Base-by-base conservation (phyloP, 495 filamentous ascomycete genomes). In the Talaromyces trachyspermus region DNA sequence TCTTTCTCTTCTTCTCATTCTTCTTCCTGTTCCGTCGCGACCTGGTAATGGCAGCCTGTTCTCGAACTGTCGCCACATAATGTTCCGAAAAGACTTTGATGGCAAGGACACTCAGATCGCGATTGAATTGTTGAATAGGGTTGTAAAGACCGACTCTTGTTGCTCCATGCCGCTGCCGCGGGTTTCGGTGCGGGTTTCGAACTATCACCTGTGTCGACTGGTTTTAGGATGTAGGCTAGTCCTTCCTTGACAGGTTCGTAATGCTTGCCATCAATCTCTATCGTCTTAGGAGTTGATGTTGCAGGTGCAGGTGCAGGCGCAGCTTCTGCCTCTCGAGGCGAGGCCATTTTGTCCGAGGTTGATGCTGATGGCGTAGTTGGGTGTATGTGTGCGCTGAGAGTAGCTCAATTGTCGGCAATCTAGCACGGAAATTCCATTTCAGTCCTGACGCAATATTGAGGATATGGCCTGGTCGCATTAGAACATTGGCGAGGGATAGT, bases 61-160 rank as follows among this genome's bases (percentile, higher is more conserved):
- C 42, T 4, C 52, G n/a, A n/a, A 24, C 29, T 19, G 37, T n/a
- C 25, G 63, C 72, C 11, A 85, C 43, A 11, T 76, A 59, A 49
- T 88, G 80, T 44, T 92, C 81, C 0, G 82, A 86, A 68, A 86
- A 95, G 0, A 83, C 81, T 56, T 82, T 84, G 56, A 97, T 94
- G 14, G 89, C 86, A 17, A 97, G 75, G 24, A 96, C 85, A 57
- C 87, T 95, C 54, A 98, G 68, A 65, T 98, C 92, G 8, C 92
- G 80, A 68, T 98, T 98, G 72, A 95, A 98, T 63, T 97, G 94
- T 59, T 97, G 94, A 33, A 98, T 95, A 0, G 92, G 91, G 53
- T 98, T 98, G 70, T 98, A 98, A 61, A 98, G 20, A 98, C 94
- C 23, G 82, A 77, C 60, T 95, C 88, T 12, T 71, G 63, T 24